Percentiles rank a stretch among this genome's conserved stretches.
These are phyloP conservation scores for Cucurbita maxima DNA, from an alignment of 306 rosid species.

Conservation along the genomic window DNA sequence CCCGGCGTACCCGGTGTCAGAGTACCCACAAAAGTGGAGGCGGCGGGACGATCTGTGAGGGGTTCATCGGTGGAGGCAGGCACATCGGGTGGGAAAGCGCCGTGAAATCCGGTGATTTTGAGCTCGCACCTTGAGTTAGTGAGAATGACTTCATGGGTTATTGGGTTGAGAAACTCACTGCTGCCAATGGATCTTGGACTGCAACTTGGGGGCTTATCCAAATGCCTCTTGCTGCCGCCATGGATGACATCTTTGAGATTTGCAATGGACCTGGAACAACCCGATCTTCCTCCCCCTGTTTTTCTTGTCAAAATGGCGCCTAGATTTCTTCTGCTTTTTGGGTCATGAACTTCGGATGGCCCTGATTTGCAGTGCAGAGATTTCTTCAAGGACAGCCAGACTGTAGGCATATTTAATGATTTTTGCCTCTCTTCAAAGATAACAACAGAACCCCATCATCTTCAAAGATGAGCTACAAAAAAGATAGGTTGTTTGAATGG, in stretches of 20 bases:
- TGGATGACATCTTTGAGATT: conserved; percentile 85
- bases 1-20: conserved; percentile 85
- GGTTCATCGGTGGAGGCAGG: neutral
- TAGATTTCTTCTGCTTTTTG: conserved; percentile 47
- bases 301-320: conserved; percentile 55
- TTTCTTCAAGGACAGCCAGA: conserved; percentile 69
- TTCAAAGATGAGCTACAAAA: neutral
- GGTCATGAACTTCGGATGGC: conserved; percentile 74
- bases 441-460: no score
- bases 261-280: conserved; percentile 79
- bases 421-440: neutral
- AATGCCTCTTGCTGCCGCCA: conserved; percentile 73
- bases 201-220: conserved; percentile 68
- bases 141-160: conserved; percentile 69
- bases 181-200: conserved; percentile 90
- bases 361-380: conserved; percentile 83
- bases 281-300: conserved; percentile 45
- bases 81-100: conserved; percentile 38
- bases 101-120: conserved; percentile 52
- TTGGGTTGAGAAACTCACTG: conserved; percentile 75
- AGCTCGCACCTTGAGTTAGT: conserved; percentile 83
- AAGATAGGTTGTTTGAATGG: no score
- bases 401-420: conserved; percentile 46
- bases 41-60: neutral
- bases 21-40: conserved; percentile 56